Evolutionary conservation across 2,329 filamentous ascomycete species (phyloP).

Genomic region (Phialemoniopsis sp.): DNA sequence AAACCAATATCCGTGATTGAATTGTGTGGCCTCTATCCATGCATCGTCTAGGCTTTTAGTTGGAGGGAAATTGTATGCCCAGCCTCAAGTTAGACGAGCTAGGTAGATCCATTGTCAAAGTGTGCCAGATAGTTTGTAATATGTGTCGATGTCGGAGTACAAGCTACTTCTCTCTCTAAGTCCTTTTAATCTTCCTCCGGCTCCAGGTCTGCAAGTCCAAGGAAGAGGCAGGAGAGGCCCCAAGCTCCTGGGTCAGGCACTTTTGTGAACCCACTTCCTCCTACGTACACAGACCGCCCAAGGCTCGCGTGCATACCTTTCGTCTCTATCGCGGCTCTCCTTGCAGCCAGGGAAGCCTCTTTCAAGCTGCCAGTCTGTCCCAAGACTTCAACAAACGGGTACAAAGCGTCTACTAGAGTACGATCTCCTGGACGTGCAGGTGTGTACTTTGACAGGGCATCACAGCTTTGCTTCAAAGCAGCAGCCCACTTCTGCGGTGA

Average conservation of each 20-base stretch:
- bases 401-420: slow-evolving; percentile 84
- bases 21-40: too few relatives aligned
- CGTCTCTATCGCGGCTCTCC: slow-evolving; percentile 73
- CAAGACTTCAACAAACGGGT: slow-evolving; percentile 79
- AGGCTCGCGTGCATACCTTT: slow-evolving; percentile 90
- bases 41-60: too few relatives aligned
- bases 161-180: too few relatives aligned
- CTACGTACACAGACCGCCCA: slow-evolving; percentile 79
- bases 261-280: slow-evolving; percentile 69
- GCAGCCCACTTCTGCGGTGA: slow-evolving; percentile 46
- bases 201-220: slow-evolving; percentile 63
- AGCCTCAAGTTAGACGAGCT: too few relatives aligned
- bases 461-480: slow-evolving; percentile 68
- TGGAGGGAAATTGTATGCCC: too few relatives aligned
- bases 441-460: slow-evolving; percentile 76
- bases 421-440: slow-evolving; percentile 86
- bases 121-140: too few relatives aligned
- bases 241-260: slow-evolving; percentile 67
- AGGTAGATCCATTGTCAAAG: too few relatives aligned
- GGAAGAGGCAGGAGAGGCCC: slow-evolving; percentile 74
- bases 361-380: slow-evolving; percentile 60
- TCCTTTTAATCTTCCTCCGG: slow-evolving; percentile 33
- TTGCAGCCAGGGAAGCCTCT: slow-evolving; percentile 71
- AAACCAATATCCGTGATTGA: too few relatives aligned
- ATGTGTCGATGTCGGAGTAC: too few relatives aligned